Conservation (phyloP, 768 basidiomycete species). For the Exidia glandulosa region DNA sequence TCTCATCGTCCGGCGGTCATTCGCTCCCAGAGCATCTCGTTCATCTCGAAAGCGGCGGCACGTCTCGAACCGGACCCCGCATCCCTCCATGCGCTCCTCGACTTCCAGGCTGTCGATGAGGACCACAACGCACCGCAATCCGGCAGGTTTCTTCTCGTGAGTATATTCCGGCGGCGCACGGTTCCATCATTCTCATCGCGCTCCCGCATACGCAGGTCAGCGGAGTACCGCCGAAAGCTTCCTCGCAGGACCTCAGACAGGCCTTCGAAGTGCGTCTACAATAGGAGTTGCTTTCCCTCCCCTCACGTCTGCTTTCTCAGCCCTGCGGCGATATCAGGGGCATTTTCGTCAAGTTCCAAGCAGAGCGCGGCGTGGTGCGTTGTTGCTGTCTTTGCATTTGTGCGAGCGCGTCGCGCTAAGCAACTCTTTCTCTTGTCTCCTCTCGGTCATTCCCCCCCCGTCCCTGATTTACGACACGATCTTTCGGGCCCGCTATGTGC, state of each 20-base stretch:
- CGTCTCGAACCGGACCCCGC: not conserved
- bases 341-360: constrained; percentile 41
- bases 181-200: not conserved
- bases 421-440: too few relatives aligned
- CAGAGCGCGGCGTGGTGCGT: constrained; percentile 36
- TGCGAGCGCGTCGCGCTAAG: too few relatives aligned
- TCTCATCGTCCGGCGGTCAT: not conserved
- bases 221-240: constrained; percentile 6
- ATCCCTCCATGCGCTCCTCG: not conserved
- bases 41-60: not conserved
- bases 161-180: not conserved
- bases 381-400: too few relatives aligned
- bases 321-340: constrained; percentile 35
- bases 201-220: constrained; percentile 5
- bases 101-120: not conserved
- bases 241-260: constrained; percentile 6
- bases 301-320: not conserved
- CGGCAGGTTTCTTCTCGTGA: not conserved
- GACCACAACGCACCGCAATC: not conserved
- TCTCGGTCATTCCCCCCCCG: too few relatives aligned
- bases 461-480: too few relatives aligned
- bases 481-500: not conserved
- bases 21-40: not conserved
- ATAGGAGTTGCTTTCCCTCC: not conserved
- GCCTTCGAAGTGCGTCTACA: constrained; percentile 6